Evolutionary conservation across 345 rosid species (phyloP), one percentile per base, ranked within the genome.

Genomic region (Camelina hispida): DNA sequence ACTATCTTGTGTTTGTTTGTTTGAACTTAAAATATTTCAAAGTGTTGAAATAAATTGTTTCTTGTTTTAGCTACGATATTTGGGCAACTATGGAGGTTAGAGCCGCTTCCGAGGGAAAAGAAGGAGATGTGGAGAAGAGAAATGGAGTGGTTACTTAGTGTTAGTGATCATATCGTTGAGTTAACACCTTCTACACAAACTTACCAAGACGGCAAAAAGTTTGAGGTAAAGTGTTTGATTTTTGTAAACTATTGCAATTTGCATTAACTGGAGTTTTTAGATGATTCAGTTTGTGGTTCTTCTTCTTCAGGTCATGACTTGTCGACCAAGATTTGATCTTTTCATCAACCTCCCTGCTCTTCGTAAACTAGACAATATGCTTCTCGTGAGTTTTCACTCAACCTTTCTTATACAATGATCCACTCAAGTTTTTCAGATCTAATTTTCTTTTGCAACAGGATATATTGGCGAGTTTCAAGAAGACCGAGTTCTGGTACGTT

Each of bases 71-170:
- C 96, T 70, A 88, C 96, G 2, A 57, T 93, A 51, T 95, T 95
- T 77, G 98, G 99, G 37, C 99, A 95, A 72, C 80, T 93, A 10
- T 95, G 99, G 99, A 88, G 99, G 80, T 69, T 95, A 72, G 98
- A 89, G 81, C 96, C 97, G 40, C 69, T 92, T 63, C 44, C 89
- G 22, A 50, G 60, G 7, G 97, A 90, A 69, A 92, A 89, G 86
- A 93, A 84, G 71, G 80, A 87, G 1, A 89, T 95, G 97, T 95
- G 99, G 99, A 68, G 84, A 76, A 90, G 99, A 61, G 99, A 95
- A 78, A 91, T 90, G 91, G 98, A 90, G 62, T 93, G 91, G 86
- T 85, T 85, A 77, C 87, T 90, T 55, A 82, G 88, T 56, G 97
- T 92, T 34, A 85, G 96, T 60, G 96, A 92, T 77, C 96, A 95